Evolutionary conservation across 1,284 basidiomycete genomes (phyloP), one percentile per base, ranked within the genome.

Genomic region (Trametes hirsuta): DNA sequence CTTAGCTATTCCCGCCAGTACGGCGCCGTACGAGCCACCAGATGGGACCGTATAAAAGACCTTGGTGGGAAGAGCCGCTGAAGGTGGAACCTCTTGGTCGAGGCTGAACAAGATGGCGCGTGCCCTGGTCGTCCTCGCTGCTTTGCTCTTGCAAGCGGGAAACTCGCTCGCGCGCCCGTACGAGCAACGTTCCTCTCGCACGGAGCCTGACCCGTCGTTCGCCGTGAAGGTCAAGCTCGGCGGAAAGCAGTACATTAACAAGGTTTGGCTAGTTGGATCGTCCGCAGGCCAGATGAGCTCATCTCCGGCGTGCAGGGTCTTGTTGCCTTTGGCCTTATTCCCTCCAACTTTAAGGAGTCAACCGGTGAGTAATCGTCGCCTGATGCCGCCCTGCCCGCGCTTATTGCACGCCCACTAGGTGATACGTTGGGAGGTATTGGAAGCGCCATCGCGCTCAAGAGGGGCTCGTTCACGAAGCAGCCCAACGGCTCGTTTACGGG

Each of bases 341-440:
- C 76, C 1, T 73, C 75, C 3, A 72, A 76, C 53, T 72, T 73
- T 50, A 73, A 60, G 8, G 76, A 77, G n/a, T 73, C 70, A 2
- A 76, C 73, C 18, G 76, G 75, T 72, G 22, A 25, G 63, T 56
- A 5, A 2, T 4, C 30, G 40, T 2, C 47, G 25, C 34, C 6
- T 42, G 14, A 35, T n/a, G 0, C 11, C 18, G 3, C 8, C 21
- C 15, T 14, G 12, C 18, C 18, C 18, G 18, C 18, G 18, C 18
- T 18, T 18, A 18, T 18, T 40, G 39, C 11, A 40, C 5, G 9
- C 4, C 21, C 6, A 15, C 21, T 22, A 72, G 73, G 75, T 1
- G 71, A 78, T 53, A 77, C 76, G 0, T 51, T 78, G 5, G 76
- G 76, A 30, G 76, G 76, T 2, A 70, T 77, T 30, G 76, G 76